Conservation (phyloP, 2,329 filamentous ascomycete species). For the Coccinonectria pachysandricola region DNA sequence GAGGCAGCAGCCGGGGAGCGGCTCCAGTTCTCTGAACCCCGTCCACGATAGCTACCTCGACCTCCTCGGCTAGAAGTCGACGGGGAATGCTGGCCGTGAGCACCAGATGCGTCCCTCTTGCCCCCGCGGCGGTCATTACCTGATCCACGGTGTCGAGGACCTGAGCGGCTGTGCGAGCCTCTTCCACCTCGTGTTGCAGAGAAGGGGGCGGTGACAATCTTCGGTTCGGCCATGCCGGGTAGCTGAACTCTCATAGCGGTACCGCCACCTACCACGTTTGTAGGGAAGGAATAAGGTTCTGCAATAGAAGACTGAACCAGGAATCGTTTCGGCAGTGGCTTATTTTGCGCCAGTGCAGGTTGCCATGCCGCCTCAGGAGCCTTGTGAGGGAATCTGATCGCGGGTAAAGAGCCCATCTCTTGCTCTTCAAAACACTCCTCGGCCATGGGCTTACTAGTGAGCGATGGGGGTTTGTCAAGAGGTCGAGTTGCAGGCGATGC, state of each 20-base stretch:
- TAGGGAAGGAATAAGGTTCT: constrained; percentile 25
- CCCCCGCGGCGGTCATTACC: constrained; percentile 21
- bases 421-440: constrained; percentile 75
- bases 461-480: constrained; percentile 31
- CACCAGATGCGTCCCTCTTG: constrained; percentile 24
- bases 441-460: constrained; percentile 57
- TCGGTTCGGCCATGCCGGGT: constrained; percentile 31
- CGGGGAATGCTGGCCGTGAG: constrained; percentile 17
- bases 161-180: constrained; percentile 14
- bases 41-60: constrained; percentile 30
- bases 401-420: constrained; percentile 68
- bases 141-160: constrained; percentile 22
- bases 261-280: constrained; percentile 24
- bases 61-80: constrained; percentile 21
- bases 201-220: constrained; percentile 28
- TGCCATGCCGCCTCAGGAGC: constrained; percentile 55
- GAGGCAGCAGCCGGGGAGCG: constrained; percentile 20
- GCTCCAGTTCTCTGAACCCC: constrained; percentile 32
- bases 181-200: constrained; percentile 23
- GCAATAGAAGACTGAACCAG: constrained; percentile 28
- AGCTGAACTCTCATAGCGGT: constrained; percentile 30
- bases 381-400: constrained; percentile 55
- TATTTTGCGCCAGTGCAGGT: constrained; percentile 42
- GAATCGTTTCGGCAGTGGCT: constrained; percentile 43
- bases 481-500: constrained; percentile 13